Percentiles rank a stretch among this genome's conserved stretches.
Conservation (phyloP, 176 grass and related monocot species). For the Carex myosuroides region DNA sequence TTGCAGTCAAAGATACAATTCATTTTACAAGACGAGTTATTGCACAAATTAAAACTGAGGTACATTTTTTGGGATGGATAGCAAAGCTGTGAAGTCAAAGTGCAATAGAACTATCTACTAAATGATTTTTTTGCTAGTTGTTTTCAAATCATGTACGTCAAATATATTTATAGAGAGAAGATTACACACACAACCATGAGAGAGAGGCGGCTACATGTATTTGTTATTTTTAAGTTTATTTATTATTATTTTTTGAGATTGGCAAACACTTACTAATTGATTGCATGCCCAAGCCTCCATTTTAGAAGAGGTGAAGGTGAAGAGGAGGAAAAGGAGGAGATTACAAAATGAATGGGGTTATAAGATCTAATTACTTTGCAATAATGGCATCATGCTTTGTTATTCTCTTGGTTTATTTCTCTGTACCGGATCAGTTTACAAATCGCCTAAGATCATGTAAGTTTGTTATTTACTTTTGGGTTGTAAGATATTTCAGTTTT, state of each 20-base stretch:
- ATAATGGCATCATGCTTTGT: slow-evolving; percentile 6
- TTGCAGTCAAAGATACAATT: background rate
- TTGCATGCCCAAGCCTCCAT: background rate
- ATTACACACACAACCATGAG: background rate
- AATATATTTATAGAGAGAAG: slow-evolving; percentile 6
- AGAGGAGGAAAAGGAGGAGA: background rate
- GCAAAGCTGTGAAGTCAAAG: background rate
- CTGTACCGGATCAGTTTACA: slow-evolving; percentile 6
- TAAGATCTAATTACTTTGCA: slow-evolving; percentile 12
- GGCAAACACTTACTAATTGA: background rate
- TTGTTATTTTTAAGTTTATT: background rate
- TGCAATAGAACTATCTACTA: background rate
- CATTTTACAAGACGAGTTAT: background rate
- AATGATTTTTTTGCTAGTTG: background rate
- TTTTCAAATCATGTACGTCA: background rate
- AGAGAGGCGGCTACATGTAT: background rate
- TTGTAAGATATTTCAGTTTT: background rate
- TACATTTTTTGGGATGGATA: background rate
- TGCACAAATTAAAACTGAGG: background rate
- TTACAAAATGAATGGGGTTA: slow-evolving; percentile 1
- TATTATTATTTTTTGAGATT: background rate
- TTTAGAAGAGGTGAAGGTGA: background rate
- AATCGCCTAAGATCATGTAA: slow-evolving; percentile 14
- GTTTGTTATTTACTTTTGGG: background rate
- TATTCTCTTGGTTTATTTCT: slow-evolving; percentile 18